phyloP scores from a whole-genome alignment of 1,284 basidiomycete species.

The Neolentinus lepideus region DNA sequence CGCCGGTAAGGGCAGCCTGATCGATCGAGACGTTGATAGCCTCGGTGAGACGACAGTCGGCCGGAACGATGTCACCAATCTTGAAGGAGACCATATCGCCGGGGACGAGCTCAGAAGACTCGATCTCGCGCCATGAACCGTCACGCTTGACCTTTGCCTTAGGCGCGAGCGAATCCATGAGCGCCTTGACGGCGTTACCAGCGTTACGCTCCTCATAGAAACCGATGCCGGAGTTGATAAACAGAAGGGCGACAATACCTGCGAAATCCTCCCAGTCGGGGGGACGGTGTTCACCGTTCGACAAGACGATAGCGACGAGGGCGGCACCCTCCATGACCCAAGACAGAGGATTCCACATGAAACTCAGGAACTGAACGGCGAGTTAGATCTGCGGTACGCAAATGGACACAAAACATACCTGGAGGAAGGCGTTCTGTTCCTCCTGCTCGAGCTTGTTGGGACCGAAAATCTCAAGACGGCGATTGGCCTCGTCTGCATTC shows the following conservation, averaged over 20 bases:
- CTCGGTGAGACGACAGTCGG: constrained; percentile 92
- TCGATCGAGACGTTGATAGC: constrained; percentile 95
- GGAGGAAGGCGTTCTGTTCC: constrained; percentile 81
- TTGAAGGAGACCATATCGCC: constrained; percentile 96
- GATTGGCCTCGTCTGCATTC: constrained; percentile 62
- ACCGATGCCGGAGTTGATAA: constrained; percentile 96
- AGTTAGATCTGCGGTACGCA: constrained; percentile 4
- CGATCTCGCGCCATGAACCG: constrained; percentile 82
- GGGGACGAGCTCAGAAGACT: constrained; percentile 83
- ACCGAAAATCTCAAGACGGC: constrained; percentile 92
- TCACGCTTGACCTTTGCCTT: constrained; percentile 90
- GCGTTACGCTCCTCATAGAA: constrained; percentile 98
- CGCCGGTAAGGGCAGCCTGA: constrained; percentile 94
- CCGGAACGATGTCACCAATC: constrained; percentile 95
- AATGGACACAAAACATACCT: constrained; percentile 38
- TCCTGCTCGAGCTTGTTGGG: constrained; percentile 93
- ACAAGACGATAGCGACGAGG: constrained; percentile 92
- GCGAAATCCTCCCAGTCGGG: constrained; percentile 98
- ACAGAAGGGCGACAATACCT: constrained; percentile 88
- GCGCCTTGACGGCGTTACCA: constrained; percentile 97
- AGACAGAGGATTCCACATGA: constrained; percentile 98
- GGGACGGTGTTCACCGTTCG: constrained; percentile 82
- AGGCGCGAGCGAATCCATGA: constrained; percentile 98
- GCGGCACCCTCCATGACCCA: constrained; percentile 99
- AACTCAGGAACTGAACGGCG: constrained; percentile 77